phyloP scores from a whole-genome alignment of 331 rosid genomes.

The Phaseolus coccineus region DNA sequence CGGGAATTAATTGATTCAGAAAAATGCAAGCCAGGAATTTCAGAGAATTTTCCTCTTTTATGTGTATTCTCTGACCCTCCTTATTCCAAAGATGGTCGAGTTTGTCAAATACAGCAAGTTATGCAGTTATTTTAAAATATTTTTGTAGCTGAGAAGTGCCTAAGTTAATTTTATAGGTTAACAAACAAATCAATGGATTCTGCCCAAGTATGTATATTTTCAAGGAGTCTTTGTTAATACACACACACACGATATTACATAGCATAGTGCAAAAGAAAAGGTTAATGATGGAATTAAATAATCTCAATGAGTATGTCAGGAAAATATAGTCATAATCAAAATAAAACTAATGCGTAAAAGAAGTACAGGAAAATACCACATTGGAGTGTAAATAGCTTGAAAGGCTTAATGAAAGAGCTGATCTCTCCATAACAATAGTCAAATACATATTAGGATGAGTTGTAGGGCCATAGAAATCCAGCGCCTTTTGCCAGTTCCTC shows the following conservation, averaged over 20 bases:
- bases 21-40: slow-evolving; percentile 29
- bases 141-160: not conserved
- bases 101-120: slow-evolving; percentile 8
- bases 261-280: not conserved
- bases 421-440: slow-evolving; percentile 83
- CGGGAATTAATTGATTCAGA: not conserved
- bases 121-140: slow-evolving; percentile 5
- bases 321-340: slow-evolving; percentile 16
- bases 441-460: slow-evolving; percentile 81
- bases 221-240: slow-evolving; percentile 11
- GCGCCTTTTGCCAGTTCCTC: slow-evolving; percentile 90
- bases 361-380: slow-evolving; percentile 61
- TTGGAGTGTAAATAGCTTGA: slow-evolving; percentile 72
- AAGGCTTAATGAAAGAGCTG: slow-evolving; percentile 67
- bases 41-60: slow-evolving; percentile 8
- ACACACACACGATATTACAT: not conserved
- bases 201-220: not conserved
- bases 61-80: not conserved
- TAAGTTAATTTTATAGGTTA: not conserved
- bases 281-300: slow-evolving; percentile 1
- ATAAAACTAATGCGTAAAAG: slow-evolving; percentile 31
- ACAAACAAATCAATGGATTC: slow-evolving; percentile 21
- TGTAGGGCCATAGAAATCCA: slow-evolving; percentile 80
- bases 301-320: not conserved
- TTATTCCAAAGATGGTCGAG: not conserved